Evolutionary conservation across 148 eudicot species (phyloP), one percentile per base, ranked within the genome.

Genomic region (Fagopyrum tataricum): DNA sequence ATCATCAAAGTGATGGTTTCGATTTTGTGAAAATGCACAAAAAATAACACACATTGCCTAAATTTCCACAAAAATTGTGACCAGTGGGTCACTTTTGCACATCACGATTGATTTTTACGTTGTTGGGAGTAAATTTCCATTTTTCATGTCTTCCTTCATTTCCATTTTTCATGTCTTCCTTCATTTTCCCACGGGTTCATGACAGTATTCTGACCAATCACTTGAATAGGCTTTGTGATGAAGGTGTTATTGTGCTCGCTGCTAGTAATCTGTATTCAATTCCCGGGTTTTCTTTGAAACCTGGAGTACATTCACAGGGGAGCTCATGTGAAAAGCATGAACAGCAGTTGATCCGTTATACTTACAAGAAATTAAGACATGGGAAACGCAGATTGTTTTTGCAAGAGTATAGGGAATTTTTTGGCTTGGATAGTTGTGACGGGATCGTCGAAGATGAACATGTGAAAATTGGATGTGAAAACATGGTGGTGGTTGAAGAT

Each of bases 171-270:
- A 26, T 61, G 67, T 39, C 0, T 4, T 61, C 7, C 37, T 61
- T 61, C 31, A 10, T 55, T 55, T n/a, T n/a, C 77, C 97, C 97
- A 4, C 81, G 82, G 87, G 89, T 89, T 18, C 97, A 91, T 72
- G 46, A 72, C 26, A 67, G 78, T 3, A 74, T 77, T 42, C 76
- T 87, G 76, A 86, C 77, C 44, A 83, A 81, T 74, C 87, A 87
- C 78, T 78, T 91, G 69, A 72, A 14, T 56, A 79, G 80, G 77
- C 80, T 86, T 59, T 85, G 91, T 80, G 77, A 84, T 41, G 73
- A 15, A 44, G 85, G 83, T 15, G 87, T 83, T 13, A 55, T 89
- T 78, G 47, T 62, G 70, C 71, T 31, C 46, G 53, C 11, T 68
- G 4, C 44, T 66, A 39, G 9, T 6, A 6, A 64, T 64, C n/a